Evolutionary conservation across 176 grass and related monocot genomes (phyloP), one percentile per base, ranked within the genome.

Genomic region (Elaeis guineensis): DNA sequence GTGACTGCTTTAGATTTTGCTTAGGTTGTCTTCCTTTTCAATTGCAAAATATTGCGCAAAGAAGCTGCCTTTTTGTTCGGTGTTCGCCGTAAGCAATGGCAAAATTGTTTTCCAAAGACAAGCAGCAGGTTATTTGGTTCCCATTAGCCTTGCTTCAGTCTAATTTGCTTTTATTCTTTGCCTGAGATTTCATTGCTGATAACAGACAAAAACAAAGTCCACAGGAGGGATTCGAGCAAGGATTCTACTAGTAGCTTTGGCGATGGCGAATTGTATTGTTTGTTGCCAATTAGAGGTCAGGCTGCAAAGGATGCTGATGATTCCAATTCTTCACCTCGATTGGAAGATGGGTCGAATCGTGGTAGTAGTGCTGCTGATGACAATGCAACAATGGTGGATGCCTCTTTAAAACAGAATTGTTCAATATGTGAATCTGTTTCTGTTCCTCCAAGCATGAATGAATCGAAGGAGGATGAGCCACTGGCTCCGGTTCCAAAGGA

Each of bases 21-120:
- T 19, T 70, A 98, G 94, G 82, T 85, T 77, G 61, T 60, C 65
- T 16, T 63, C 70, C 4, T 63, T 77, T 19, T 85, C 84, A 0
- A 78, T 98, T 12, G 85, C 88, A 21, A 98, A 98, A 61, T 83
- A 92, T 39, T 98, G 94, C 17, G 74, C 88, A 3, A 98, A 85
- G 85, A 98, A 92, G 77, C 77, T 98, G 48, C 63, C 67, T 0
- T 66, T 59, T 48, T 98, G 94, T 16, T 76, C 82, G 0, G 85
- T 93, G 63, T 59, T 98, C 5, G 87, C 88, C 0, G 71, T 98
- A 70, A 86, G 72, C 21, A 75, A 78, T 20, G 94, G 94, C 35
- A 98, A 98, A 78, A 86, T 98, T 51, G 73, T 93, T 52, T 98
- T 83, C 65, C 71, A 58, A 4, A 89, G 85, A 50, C 81, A 83